Conservation (phyloP, 2,329 filamentous ascomycete genomes). For the Microascus cirrosus region DNA sequence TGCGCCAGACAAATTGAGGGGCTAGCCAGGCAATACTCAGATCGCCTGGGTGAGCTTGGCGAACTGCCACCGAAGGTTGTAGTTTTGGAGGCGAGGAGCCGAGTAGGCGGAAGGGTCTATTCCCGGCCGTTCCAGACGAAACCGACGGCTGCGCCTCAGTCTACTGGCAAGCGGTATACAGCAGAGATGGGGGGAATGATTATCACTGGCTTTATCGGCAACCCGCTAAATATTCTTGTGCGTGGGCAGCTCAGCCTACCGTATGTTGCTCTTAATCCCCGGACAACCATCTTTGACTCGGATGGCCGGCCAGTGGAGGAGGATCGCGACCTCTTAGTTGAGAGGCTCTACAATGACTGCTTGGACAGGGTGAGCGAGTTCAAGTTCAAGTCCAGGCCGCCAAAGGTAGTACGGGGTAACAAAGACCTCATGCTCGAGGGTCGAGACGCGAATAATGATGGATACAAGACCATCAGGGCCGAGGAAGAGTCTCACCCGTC, state of each 20-base stretch:
- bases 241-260: slow-evolving; percentile 80
- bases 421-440: slow-evolving; percentile 72
- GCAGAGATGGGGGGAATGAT: slow-evolving; percentile 98
- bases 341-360: slow-evolving; percentile 90
- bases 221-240: slow-evolving; percentile 83
- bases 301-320: slow-evolving; percentile 70
- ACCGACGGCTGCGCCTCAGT: slow-evolving; percentile 23
- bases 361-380: slow-evolving; percentile 85
- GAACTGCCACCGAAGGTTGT: slow-evolving; percentile 65
- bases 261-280: slow-evolving; percentile 70
- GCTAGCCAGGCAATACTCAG: slow-evolving; percentile 70
- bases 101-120: slow-evolving; percentile 87
- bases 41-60: slow-evolving; percentile 51
- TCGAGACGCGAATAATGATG: slow-evolving; percentile 62
- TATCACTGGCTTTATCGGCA: slow-evolving; percentile 94
- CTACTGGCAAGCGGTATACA: slow-evolving; percentile 54
- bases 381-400: slow-evolving; percentile 63
- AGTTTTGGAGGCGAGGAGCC: slow-evolving; percentile 74
- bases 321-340: slow-evolving; percentile 68
- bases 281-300: slow-evolving; percentile 81
- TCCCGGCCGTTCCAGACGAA: slow-evolving; percentile 59
- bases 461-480: slow-evolving; percentile 56
- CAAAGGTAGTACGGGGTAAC: slow-evolving; percentile 70
- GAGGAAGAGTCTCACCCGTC: slow-evolving; percentile 56
- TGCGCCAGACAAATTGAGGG: slow-evolving; percentile 85